Evolutionary conservation across 306 rosid genomes (phyloP), one percentile per base, ranked within the genome.

Genomic region (Biancaea sappan): DNA sequence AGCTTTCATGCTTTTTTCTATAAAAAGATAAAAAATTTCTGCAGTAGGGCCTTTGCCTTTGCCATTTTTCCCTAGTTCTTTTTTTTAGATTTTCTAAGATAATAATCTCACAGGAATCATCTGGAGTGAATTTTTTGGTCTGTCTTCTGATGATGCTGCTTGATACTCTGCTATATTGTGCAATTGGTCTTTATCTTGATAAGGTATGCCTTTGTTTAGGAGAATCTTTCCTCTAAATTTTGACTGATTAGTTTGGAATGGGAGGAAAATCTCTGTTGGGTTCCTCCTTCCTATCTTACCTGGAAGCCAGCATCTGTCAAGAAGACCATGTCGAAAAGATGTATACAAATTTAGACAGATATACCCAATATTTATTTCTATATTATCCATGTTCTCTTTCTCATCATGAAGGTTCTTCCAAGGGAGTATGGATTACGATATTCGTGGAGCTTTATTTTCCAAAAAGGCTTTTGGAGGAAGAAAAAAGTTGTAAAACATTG

Each of bases 61-160:
- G 22, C 51, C 76, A 52, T 29, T 34, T 69, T 37, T 28, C n/a
- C 70, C 15, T 6, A 66, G 25, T n/a, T 25, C 37, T 46, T 59
- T 15, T 21, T 21, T 57, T 66, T 52, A 26, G 83, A 9, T 44
- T 78, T 81, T 70, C 58, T 66, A 32, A 57, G 61, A 72, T 64
- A 59, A 57, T 82, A 71, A 53, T 82, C 59, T 34, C 76, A 64
- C 80, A 94, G 98, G 96, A 84, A 75, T 94, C 97, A 21, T 94
- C 97, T 12, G 98, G 97, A 73, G 98, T 94, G 71, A 94, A 91
- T 81, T 94, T 94, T 83, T 73, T 84, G 18, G 76, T 82, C 69
- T 94, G 98, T 81, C 89, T 94, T 78, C 80, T 91, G 77, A 94
- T 94, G 98, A 84, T 94, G 94, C 77, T 94, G 80, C 76, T 91